A percentile compares a stretch with the other conserved stretches of the same genome.
phyloP scores from a whole-genome alignment of 345 rosid genomes.

The Rhodamnia rubescens region DNA sequence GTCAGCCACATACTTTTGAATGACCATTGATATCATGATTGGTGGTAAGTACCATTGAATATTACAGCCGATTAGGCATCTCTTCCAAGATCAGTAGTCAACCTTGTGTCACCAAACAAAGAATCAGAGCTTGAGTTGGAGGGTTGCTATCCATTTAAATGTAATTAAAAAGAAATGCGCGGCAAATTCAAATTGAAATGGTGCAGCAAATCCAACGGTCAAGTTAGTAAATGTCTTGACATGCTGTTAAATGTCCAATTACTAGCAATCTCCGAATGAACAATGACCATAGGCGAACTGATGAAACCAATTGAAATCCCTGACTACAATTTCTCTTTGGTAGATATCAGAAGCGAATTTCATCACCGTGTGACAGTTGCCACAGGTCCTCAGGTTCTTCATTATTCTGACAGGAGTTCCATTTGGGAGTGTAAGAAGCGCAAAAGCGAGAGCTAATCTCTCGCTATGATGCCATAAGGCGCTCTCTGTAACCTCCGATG shows the following conservation, averaged over 20 bases:
- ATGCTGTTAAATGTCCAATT: not conserved
- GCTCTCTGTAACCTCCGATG: conserved; percentile 6
- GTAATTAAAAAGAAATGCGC: not conserved
- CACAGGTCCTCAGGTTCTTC: conserved; percentile 26
- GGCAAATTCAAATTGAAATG: not conserved
- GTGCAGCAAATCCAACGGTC: not conserved
- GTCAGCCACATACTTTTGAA: not conserved
- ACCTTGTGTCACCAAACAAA: not conserved
- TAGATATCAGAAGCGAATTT: conserved; percentile 25
- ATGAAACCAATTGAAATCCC: conserved; percentile 23
- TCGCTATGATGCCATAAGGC: conserved; percentile 32
- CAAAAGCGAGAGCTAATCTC: conserved; percentile 24
- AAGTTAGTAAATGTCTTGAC: not conserved
- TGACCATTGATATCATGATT: not conserved
- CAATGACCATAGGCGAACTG: conserved; percentile 11
- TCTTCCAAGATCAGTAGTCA: not conserved
- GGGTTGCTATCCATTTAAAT: not conserved
- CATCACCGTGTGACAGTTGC: conserved; percentile 23
- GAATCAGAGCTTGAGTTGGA: not conserved
- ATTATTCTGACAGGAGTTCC: conserved; percentile 21
- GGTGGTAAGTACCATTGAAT: not conserved
- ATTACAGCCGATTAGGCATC: not conserved
- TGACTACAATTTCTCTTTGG: conserved; percentile 11
- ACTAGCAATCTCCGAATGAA: conserved; percentile 28
- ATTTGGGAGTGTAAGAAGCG: conserved; percentile 16